Conservation (phyloP, 495 filamentous ascomycete species). For the Halenospora varia region DNA sequence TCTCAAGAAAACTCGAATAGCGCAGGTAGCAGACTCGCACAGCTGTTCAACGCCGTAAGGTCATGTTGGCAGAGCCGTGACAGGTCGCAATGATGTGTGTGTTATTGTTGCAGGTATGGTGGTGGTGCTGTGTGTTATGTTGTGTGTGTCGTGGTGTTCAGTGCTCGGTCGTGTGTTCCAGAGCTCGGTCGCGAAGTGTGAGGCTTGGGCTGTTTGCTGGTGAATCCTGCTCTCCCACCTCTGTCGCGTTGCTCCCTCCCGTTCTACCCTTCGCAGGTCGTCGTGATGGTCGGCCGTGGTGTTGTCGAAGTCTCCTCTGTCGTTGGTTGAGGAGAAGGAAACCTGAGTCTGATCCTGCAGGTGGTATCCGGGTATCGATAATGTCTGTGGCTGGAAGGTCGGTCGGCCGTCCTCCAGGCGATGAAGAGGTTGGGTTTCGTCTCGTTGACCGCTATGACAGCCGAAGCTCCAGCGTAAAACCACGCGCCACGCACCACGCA, state of each 20-base stretch:
- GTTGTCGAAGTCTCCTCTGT: neutral
- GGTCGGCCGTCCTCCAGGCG: neutral
- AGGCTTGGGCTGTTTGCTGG: neutral
- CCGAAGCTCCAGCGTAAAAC: neutral
- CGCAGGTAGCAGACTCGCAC: slow-evolving; percentile 10
- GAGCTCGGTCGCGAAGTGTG: neutral
- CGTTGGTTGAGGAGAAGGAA: neutral
- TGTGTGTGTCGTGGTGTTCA: neutral
- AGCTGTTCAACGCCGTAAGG: slow-evolving; percentile 15
- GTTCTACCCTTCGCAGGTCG: neutral
- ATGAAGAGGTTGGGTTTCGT: neutral
- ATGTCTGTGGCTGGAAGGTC: neutral
- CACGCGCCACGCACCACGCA: too few relatives aligned
- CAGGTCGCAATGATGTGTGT: neutral
- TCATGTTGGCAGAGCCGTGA: slow-evolving; percentile 13
- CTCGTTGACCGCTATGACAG: neutral
- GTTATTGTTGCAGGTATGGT: neutral
- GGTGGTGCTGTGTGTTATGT: neutral
- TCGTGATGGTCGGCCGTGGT: neutral
- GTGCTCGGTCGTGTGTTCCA: neutral
- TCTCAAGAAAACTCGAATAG: slow-evolving; percentile 7
- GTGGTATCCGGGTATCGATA: neutral
- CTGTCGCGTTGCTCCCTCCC: neutral
- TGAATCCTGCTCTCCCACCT: neutral
- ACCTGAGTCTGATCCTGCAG: neutral